These are phyloP conservation scores for Nepenthes gracilis DNA, from an alignment of 148 eudicot species.

Conservation along the genomic window DNA sequence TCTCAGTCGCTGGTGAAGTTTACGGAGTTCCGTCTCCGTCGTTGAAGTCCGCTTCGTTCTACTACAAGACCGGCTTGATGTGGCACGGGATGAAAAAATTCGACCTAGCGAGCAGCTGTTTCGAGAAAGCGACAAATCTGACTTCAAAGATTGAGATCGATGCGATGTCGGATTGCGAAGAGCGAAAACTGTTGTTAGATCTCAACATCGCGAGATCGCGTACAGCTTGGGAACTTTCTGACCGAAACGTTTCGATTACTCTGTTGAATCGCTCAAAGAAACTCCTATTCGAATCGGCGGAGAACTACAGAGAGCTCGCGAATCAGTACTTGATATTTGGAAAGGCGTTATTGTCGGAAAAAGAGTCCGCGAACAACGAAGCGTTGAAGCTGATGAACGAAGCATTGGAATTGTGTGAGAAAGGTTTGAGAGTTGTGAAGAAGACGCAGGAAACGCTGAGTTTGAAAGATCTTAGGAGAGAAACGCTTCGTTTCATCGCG, in stretches of 20 bases:
- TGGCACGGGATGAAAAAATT: constrained; percentile 60
- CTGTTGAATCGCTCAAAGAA: constrained; percentile 67
- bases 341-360: neutral
- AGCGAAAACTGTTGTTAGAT: constrained; percentile 60
- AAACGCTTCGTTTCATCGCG: constrained; percentile 75
- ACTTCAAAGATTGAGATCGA: constrained; percentile 33
- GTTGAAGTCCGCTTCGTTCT: constrained; percentile 65
- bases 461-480: constrained; percentile 46
- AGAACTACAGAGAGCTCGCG: constrained; percentile 42
- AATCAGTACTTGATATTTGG: constrained; percentile 60
- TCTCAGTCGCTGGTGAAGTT: constrained; percentile 47
- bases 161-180: constrained; percentile 43
- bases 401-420: constrained; percentile 3
- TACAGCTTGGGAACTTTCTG: constrained; percentile 76
- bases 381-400: constrained; percentile 3
- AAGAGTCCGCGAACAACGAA: constrained; percentile 15
- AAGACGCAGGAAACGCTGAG: constrained; percentile 1
- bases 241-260: constrained; percentile 49
- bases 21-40: constrained; percentile 61
- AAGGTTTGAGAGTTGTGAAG: constrained; percentile 4
- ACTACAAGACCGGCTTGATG: constrained; percentile 61
- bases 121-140: constrained; percentile 76
- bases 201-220: constrained; percentile 65
- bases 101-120: constrained; percentile 58
- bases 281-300: constrained; percentile 40